Evolutionary conservation across 352 stramenopile species (phyloP).

Genomic region (Globisporangium solare): DNA sequence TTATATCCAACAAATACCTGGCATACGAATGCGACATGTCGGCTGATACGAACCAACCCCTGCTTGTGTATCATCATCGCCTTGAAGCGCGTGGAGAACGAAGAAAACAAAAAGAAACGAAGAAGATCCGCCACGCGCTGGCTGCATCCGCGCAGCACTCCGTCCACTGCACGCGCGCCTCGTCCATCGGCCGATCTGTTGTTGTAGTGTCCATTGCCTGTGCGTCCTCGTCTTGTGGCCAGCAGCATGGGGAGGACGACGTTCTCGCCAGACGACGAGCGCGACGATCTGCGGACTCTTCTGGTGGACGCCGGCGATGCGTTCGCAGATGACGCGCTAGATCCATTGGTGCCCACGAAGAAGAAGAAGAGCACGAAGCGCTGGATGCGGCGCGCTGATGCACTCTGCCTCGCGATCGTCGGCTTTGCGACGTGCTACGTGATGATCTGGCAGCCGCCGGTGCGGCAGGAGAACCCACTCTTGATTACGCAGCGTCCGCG

Average conservation of each 20-base stretch:
- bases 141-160: too few species aligned
- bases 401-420: constrained; percentile 42
- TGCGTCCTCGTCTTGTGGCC: background rate
- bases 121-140: background rate
- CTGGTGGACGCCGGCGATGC: background rate
- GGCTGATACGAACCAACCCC: too few species aligned
- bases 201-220: too few species aligned
- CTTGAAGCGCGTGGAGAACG: background rate
- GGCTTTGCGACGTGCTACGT: constrained; percentile 50
- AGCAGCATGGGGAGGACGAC: background rate
- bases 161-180: too few species aligned
- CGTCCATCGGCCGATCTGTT: too few species aligned
- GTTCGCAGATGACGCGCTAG: constrained; percentile 1
- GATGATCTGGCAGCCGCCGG: constrained; percentile 30
- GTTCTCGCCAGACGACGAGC: background rate
- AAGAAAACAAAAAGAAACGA: background rate
- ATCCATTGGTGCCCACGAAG: background rate
- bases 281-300: background rate
- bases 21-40: too few species aligned
- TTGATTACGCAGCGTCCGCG: constrained; percentile 2
- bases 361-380: constrained; percentile 3
- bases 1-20: too few species aligned
- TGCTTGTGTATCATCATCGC: background rate
- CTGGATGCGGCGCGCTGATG: constrained; percentile 41
- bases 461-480: constrained; percentile 42